These are phyloP conservation scores for Ascocoryne sarcoides DNA, from an alignment of 2,329 filamentous ascomycete genomes.

Conservation along the genomic window DNA sequence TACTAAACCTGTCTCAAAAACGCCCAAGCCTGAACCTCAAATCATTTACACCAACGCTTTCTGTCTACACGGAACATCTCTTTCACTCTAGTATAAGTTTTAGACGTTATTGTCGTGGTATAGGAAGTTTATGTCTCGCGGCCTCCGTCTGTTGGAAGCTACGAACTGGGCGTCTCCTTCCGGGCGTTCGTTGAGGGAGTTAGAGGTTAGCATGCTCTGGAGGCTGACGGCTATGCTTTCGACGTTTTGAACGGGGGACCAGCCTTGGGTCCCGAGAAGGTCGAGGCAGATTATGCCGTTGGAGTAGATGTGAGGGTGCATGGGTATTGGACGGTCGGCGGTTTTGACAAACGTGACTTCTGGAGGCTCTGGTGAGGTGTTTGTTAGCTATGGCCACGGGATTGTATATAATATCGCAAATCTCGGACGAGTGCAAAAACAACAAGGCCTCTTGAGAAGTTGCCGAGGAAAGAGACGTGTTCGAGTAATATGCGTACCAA, in stretches of 20 bases:
- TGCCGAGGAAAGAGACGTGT: no score
- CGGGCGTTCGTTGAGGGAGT: conserved; percentile 82
- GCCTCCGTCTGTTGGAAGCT: conserved; percentile 64
- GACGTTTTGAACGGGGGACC: conserved; percentile 95
- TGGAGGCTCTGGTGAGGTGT: conserved; percentile 64
- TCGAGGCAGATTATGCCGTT: conserved; percentile 99
- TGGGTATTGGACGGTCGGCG: conserved; percentile 64
- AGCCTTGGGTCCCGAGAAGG: conserved; percentile 76
- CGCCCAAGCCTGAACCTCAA: neutral
- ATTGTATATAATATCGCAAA: no score
- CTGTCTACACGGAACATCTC: no score
- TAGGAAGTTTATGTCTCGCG: conserved; percentile 83
- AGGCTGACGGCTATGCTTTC: conserved; percentile 96
- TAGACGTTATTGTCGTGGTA: conserved; percentile 80
- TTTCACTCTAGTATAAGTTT: neutral
- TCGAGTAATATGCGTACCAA: conserved; percentile 62
- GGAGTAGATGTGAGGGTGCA: conserved; percentile 93
- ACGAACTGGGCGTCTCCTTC: conserved; percentile 89
- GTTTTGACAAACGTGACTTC: conserved; percentile 81
- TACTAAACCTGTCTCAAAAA: neutral
- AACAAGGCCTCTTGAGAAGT: no score
- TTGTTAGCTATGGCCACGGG: neutral
- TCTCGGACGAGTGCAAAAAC: no score
- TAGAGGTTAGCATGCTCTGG: conserved; percentile 96
- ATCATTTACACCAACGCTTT: neutral